Base-by-base conservation (phyloP, 805 yeast species). In the Clavispora asparagi region DNA sequence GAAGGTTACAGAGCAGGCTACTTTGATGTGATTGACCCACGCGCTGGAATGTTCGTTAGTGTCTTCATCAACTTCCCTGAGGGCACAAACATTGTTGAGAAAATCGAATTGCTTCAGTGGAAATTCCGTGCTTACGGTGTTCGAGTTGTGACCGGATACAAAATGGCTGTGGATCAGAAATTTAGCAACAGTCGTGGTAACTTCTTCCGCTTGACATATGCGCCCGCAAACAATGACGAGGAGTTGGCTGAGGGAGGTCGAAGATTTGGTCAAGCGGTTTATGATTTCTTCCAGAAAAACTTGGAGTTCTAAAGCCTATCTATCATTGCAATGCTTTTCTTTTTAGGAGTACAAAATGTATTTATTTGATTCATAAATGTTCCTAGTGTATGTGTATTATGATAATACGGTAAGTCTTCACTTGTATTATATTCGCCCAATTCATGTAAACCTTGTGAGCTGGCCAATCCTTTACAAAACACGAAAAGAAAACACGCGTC, bases 221-320 rank as follows among this genome's bases (percentile, higher is more conserved):
- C 46, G 46, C 66, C 39, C 39, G 65, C 39, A 63, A 70, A 4
- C 62, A 61, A 45, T 35, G 48, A n/a, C 56, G 58, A 10, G 51
- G 43, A 44, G 27, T 44, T 47, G 36, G 44, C 43, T 11, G 55
- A 51, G 25, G 55, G 46, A 4, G 49, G 47, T 7, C 14, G 29
- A 16, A 36, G 56, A 26, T 51, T 53, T 17, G 23, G 49, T 7
- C n/a, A 42, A 11, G 55, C 56, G 4, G 47, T 53, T 16, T 27
- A 38, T 31, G 55, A 46, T 13, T 53, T 53, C 27, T 51, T 53
- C 30, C 31, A 49, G n/a, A 48, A 48, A 16, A 50, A 48, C 8
- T 41, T 53, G 10, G 50, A 49, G 39, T 51, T 45, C 33, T 48
- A 36, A 40, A 4, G 11, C 6, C 39, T 23, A 13, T 12, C 4